Evolutionary conservation across 23 red algal species (phyloP).

Genomic region (Gracilaria caudata): DNA sequence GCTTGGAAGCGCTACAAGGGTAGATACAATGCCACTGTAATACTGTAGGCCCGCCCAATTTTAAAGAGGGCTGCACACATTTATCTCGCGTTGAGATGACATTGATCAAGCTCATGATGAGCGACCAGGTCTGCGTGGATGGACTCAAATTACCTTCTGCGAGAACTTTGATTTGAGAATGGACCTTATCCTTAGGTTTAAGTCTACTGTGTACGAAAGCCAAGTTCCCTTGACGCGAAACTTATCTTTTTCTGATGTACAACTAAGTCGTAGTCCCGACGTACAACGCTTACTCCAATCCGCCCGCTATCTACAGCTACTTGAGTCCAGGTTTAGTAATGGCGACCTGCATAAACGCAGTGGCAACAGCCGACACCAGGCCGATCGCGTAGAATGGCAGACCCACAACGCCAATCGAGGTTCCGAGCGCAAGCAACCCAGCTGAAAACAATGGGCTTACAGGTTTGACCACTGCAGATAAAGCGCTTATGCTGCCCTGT

Average conservation of each 20-base stretch:
- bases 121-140: no score
- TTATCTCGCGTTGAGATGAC: no score
- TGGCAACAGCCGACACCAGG: not conserved
- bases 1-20: no score
- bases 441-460: constrained; percentile 61
- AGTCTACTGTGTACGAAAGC: not conserved
- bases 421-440: constrained; percentile 51
- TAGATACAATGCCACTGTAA: no score
- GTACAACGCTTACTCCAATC: not conserved
- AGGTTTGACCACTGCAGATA: constrained; percentile 61
- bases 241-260: not conserved
- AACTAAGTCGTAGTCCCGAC: not conserved
- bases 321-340: constrained; percentile 56
- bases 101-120: no score
- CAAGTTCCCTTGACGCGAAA: not conserved
- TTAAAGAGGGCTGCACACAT: no score
- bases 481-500: constrained; percentile 67
- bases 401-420: constrained; percentile 34
- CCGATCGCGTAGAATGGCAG: constrained; percentile 48
- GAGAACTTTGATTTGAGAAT: not conserved
- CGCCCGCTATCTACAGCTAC: not conserved
- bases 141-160: no score
- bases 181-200: not conserved
- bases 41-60: no score
- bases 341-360: constrained; percentile 24